Evolutionary conservation across 768 basidiomycete genomes (phyloP).

Genomic region (Suillus lakei): DNA sequence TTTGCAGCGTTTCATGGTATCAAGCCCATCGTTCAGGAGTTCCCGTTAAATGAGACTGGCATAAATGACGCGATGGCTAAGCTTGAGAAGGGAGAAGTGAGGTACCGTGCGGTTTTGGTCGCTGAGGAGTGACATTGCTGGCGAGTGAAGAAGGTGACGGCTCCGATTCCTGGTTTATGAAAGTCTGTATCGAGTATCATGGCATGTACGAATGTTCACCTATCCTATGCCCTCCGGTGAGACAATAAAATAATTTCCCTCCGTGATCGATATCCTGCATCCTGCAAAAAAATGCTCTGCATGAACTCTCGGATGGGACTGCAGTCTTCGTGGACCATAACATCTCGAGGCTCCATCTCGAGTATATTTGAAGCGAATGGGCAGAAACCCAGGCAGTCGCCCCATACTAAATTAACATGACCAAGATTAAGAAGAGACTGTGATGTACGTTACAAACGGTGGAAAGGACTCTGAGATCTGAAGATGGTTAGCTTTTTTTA

Average conservation of each 20-base stretch:
- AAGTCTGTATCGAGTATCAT: not conserved
- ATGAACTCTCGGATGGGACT: not conserved
- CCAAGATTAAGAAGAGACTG: not conserved
- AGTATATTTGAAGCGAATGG: not conserved
- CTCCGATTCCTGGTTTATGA: not conserved
- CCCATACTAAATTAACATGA: not conserved
- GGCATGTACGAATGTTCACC: not conserved
- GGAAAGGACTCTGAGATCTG: not conserved
- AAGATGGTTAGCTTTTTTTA: not conserved
- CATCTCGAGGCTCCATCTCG: not conserved
- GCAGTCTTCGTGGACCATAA: not conserved
- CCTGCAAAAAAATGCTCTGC: not conserved
- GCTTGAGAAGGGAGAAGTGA: slow-evolving; percentile 30
- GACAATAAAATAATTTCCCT: not conserved
- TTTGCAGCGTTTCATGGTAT: slow-evolving; percentile 38
- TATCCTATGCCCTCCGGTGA: not conserved
- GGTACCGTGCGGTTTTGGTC: slow-evolving; percentile 38
- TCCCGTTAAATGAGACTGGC: slow-evolving; percentile 35
- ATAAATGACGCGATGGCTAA: slow-evolving; percentile 31
- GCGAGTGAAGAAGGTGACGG: not conserved
- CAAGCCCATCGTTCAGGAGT: slow-evolving; percentile 34
- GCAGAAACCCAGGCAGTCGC: too few relatives aligned
- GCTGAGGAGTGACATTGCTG: slow-evolving; percentile 1
- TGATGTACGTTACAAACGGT: not conserved
- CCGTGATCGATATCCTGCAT: not conserved